Percentiles rank a stretch among this genome's conserved stretches.
These are phyloP conservation scores for Macaranga tanarius DNA, from an alignment of 441 rosid genomes.

Conservation along the genomic window DNA sequence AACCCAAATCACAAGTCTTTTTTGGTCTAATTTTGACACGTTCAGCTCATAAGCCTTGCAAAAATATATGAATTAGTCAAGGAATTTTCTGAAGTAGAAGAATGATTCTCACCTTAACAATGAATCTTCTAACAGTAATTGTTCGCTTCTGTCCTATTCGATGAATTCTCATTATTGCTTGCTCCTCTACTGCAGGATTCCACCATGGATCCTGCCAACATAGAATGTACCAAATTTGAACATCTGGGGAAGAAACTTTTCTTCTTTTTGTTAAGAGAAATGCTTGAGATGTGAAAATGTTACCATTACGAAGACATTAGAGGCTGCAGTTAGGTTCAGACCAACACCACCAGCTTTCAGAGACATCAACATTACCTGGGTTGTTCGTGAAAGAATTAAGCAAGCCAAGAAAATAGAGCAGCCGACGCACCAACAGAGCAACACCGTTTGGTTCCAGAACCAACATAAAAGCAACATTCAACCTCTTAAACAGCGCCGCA, in stretches of 20 bases:
- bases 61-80: neutral
- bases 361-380: slow-evolving; percentile 66
- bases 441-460: too few species aligned
- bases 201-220: slow-evolving; percentile 73
- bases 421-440: too few species aligned
- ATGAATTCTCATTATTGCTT: slow-evolving; percentile 70
- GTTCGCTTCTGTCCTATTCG: slow-evolving; percentile 62
- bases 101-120: slow-evolving; percentile 46
- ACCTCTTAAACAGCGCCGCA: too few species aligned
- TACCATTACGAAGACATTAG: slow-evolving; percentile 68
- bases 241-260: neutral
- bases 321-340: slow-evolving; percentile 62
- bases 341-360: slow-evolving; percentile 78
- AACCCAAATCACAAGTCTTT: neutral
- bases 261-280: neutral
- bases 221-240: neutral
- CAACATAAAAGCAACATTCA: too few species aligned
- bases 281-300: neutral
- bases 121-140: slow-evolving; percentile 57
- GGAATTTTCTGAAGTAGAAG: neutral
- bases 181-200: slow-evolving; percentile 82
- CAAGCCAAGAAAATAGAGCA: neutral
- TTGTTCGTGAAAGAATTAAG: neutral
- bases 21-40: neutral
- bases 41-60: neutral